Evolutionary conservation across 2,329 filamentous ascomycete species (phyloP), one percentile per base, ranked within the genome.

Genomic region (Tolypocladium endophyticum): DNA sequence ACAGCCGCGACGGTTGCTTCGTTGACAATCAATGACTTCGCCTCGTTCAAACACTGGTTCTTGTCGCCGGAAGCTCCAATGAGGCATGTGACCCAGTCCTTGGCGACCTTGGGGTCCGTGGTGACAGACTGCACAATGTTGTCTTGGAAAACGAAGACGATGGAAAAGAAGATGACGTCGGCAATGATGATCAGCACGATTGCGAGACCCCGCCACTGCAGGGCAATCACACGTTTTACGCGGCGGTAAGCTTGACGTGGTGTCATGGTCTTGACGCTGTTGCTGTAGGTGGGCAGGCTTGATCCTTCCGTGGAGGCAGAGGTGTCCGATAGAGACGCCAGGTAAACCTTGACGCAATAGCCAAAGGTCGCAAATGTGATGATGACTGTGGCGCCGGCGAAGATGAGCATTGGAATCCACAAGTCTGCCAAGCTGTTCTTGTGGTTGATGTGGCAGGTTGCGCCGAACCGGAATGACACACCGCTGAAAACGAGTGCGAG

Each of bases 281-380:
- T 85, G 16, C 83, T 82, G 74, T 92, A 92, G 20, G 69, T 67
- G 0, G 90, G 89, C 38, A 95, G 77, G 36, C 81, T 83, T 4
- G 89, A 91, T 67, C 82, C 86, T 57, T 87, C 86, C 0, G 88
- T 91, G 5, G 87, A 86, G 41, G 82, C 78, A 59, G 84, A 82
- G 65, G 85, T 85, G 71, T 96, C 90, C 62, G 85, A 82, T 59
- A 96, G 79, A 33, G 92, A 92, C 59, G 87, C 87, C 58, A 99
- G 80, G 71, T 97, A 99, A 56, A 99, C 90, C 70, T 96, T 92
- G 75, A 96, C 88, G 72, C 94, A 97, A 77, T 99, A 97, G 18
- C 81, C 86, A 74, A 92, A 93, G 7, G 94, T 97, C 52, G 84
- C 81, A 64, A 97, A 84, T 68, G 97, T 94, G 39, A 92, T 81